Evolutionary conservation across 352 stramenopile genomes (phyloP), one percentile per base, ranked within the genome.

Genomic region (Phytopythium mirpurense): DNA sequence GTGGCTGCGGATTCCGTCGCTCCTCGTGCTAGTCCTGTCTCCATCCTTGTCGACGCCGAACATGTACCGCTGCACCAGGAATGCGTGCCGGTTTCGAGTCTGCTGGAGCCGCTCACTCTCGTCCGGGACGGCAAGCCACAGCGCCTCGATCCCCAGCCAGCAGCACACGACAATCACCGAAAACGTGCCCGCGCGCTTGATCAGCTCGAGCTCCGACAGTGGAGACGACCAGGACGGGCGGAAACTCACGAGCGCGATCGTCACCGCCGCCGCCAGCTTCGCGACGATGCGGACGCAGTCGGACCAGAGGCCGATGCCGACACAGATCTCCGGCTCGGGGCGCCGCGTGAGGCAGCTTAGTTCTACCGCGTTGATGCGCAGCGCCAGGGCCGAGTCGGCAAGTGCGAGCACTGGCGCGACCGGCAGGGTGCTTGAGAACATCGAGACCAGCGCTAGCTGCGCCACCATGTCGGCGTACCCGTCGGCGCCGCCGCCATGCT

Each of bases 391-490:
- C 29, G 62, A 68, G 26, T 83, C 74, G 5, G 72, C 6, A 6
- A 83, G 51, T 10, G 60, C 64, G n/a, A 85, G 51, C 26, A 81
- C 21, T 12, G 74, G 72, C 1, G 65, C 49, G 18, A 80, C 38
- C 1, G 74, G 74, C 23, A 65, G 65, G 23, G 69, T 60, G 41
- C 62, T 65, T 21, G 71, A 78, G 43, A 85, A 81, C 57, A 71
- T 72, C 19, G 66, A 51, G 4, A 83, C 52, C 37, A 83, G 49
- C 6, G 71, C 74, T 34, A 83, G 59, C 49, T 83, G 67, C 18
- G 73, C 53, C 15, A 79, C 45, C 31, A 73, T 40, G 54, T 81
- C 57, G 3, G 60, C 62, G 27, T 83, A 85, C 35, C 72, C 70
- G 44, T 72, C 66, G 37, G 72, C 55, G 8, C 57, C 49, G 0